Percentiles rank a stretch among this genome's conserved stretches.
These are phyloP conservation scores for Scalesia atractyloides DNA, from an alignment of 129 eudicot genomes.

Conservation along the genomic window DNA sequence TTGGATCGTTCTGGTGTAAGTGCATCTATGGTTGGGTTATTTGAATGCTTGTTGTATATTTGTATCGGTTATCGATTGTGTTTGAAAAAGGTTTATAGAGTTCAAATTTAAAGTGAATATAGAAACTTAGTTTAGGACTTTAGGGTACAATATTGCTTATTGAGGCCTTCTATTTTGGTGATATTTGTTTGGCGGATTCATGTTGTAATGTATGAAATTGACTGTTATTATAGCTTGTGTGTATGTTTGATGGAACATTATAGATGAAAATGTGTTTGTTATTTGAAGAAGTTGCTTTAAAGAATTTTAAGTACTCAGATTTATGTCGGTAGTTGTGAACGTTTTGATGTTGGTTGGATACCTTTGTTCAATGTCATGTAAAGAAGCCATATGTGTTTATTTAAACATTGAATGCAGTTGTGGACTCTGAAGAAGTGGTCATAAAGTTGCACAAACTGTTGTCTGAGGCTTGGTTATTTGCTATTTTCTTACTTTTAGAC, in stretches of 20 bases:
- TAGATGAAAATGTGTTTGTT: background rate
- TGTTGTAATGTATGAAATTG: background rate
- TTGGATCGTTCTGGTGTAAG: conserved; percentile 13
- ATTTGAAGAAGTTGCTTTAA: background rate
- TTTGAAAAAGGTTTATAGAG: background rate
- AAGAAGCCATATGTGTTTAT: background rate
- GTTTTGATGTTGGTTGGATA: background rate
- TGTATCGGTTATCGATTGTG: background rate
- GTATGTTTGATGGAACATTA: conserved; percentile 9
- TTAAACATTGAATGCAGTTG: background rate
- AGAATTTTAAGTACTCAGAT: background rate
- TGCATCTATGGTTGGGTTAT: background rate
- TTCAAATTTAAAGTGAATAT: background rate
- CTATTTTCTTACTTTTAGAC: background rate
- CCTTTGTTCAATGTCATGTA: background rate
- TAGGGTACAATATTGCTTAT: background rate
- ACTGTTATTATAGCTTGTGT: background rate
- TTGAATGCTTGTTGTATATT: background rate
- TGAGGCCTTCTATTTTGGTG: background rate
- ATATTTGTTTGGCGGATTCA: conserved; percentile 4
- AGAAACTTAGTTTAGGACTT: background rate
- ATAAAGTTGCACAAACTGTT: background rate
- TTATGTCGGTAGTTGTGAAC: background rate
- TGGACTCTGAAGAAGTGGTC: conserved; percentile 11
- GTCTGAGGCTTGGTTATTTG: conserved; percentile 8